Base-by-base conservation (phyloP, 148 eudicot genomes). In the Vaccinium macrocarpon region DNA sequence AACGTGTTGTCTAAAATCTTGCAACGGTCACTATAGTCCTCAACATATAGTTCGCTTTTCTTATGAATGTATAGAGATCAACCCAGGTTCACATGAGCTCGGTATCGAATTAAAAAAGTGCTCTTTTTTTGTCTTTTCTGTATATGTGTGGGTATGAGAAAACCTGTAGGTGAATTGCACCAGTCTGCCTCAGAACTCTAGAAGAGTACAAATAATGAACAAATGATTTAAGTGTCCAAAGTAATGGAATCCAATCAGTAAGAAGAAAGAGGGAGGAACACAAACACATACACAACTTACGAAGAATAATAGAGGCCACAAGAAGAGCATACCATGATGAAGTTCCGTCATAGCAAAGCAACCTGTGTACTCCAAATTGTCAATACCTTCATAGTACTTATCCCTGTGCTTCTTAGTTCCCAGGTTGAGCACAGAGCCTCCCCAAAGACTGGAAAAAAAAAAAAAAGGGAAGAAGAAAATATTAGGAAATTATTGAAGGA, bases 281-380 rank as follows among this genome's bases (percentile, higher is more conserved):
- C 46, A 42, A 6, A 5, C 4, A 35, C 38, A 35, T 35, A 35
- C 38, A 35, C 38, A 27, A 3, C 18, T 23, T 27, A 49, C 32
- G 51, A 49, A 32, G 27, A 21, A 25, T 61, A 38, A 2, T n/a
- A 64, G 32, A 70, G 71, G 35, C 49, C 12, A 27, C 19, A 27
- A 14, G 49, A 57, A 70, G 70, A 25, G 70, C 83, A 83, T 90
- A 96, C 99, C 99, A 56, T 96, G 99, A 89, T 96, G 94, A 79
- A 96, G 98, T 84, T 96, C 99, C 1, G 99, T 96, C 99, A 96
- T 96, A 9, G 99, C 99, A 82, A 96, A 96, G 87, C 99, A 96
- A 62, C 99, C 99, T 80, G 91, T 88, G 82, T 93, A 96, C 76
- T 96, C 97, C 87, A 96, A 81, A 81, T 92, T 96, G 89, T 96